Evolutionary conservation across 768 basidiomycete genomes (phyloP), one percentile per base, ranked within the genome.

Genomic region (Paxillus ammoniavirescens): DNA sequence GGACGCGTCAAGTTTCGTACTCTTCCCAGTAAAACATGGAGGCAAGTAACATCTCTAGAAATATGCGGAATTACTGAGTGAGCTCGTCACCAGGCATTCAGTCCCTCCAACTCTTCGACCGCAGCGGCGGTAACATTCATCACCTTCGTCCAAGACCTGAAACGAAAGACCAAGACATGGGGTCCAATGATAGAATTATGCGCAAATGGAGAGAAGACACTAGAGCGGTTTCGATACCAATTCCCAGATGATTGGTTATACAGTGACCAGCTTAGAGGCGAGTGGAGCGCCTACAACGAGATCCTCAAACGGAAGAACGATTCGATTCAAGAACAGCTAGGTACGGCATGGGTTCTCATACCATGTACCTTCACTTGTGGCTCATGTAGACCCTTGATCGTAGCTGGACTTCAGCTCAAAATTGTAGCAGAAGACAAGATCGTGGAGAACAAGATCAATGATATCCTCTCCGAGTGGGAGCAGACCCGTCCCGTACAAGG

Each of bases 341-440:
- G 95, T 95, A 70, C 53, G 82, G 55, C 40, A 48, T 7, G 5
- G 68, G 28, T n/a, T 40, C 42, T 18, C 47, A 9, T 57, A 18
- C 42, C 49, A 26, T 49, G 26, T 33, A 30, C n/a, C n/a, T 10
- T 14, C 30, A 51, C 30, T 43, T 10, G 17, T 47, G 42, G 47
- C 60, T 61, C 36, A 58, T 43, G n/a, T 38, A 7, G 13, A 31
- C 42, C 36, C 4, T 33, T 4, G 38, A 38, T 58, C 4, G 4
- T 55, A 96, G 95, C 93, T 58, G 97, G 96, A 1, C 78, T 99
- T n/a, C 97, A 98, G 72, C 78, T 98, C 57, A 99, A 98, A 81
- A 96, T 99, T 69, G 91, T 96, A n/a, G 94, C 97, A 2, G 94
- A 99, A 71, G 97, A 98, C 77, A 96, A 96, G 76, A 93, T 98